phyloP scores from a whole-genome alignment of 768 basidiomycete genomes.

The Naganishia vaughanmartiniae region DNA sequence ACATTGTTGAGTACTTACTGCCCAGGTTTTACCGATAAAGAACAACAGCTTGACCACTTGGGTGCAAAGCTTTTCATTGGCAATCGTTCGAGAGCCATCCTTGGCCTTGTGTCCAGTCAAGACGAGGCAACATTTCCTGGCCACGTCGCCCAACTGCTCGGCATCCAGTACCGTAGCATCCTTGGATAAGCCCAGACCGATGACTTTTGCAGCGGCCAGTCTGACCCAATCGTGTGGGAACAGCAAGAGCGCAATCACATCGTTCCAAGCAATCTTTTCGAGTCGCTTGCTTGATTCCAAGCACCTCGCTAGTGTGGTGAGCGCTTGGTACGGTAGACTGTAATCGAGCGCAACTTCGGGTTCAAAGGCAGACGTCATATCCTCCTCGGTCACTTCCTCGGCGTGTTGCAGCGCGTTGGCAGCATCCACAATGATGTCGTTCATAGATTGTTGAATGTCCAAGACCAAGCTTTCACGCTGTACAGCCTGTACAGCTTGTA shows the following conservation, averaged over 20 bases:
- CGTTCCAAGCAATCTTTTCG: slow-evolving; percentile 61
- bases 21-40: slow-evolving; percentile 79
- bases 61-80: slow-evolving; percentile 44
- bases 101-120: slow-evolving; percentile 78
- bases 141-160: slow-evolving; percentile 61
- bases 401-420: slow-evolving; percentile 52
- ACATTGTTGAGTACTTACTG: slow-evolving; percentile 37
- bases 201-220: slow-evolving; percentile 69
- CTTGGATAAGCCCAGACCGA: slow-evolving; percentile 56
- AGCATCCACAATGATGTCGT: slow-evolving; percentile 51
- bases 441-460: slow-evolving; percentile 53
- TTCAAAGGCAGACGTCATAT: slow-evolving; percentile 34
- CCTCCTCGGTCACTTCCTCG: slow-evolving; percentile 54
- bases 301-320: slow-evolving; percentile 58
- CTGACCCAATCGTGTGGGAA: slow-evolving; percentile 97
- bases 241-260: slow-evolving; percentile 65
- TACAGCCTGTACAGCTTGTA: slow-evolving; percentile 63
- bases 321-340: slow-evolving; percentile 77
- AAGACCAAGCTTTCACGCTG: slow-evolving; percentile 56
- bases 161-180: slow-evolving; percentile 27
- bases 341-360: slow-evolving; percentile 62
- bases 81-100: slow-evolving; percentile 61
- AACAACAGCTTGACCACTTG: slow-evolving; percentile 92
- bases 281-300: slow-evolving; percentile 18
- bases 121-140: slow-evolving; percentile 70